Base-by-base conservation (phyloP, 768 basidiomycete species). In the Tylopilus balloui region DNA sequence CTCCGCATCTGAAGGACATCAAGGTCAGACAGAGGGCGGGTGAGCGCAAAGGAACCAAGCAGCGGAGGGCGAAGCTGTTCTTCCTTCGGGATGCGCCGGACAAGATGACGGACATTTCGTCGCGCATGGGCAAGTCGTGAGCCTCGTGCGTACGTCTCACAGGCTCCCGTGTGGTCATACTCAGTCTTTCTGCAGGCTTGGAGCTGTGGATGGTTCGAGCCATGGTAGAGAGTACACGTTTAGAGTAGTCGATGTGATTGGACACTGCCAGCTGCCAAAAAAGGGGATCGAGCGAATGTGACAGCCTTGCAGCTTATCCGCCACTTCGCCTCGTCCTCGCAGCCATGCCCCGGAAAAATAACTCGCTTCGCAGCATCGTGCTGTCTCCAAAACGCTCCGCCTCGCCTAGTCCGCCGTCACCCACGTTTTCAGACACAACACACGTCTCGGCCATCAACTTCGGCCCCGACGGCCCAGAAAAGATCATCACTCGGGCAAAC, bases 1-100 rank as follows among this genome's bases (percentile, higher is more conserved):
- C 87, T 44, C 94, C 95, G 24, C 80, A 90, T 63, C 61, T 98
- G 69, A 91, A 89, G 75, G 83, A 87, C 47, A 86, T 98, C 69
- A 83, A 84, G 69, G 72, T 97, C 51, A 71, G 93, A 51, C 78
- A 80, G 69, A 73, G 70, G 56, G 83, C 86, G 48, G 69, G 70
- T 17, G 60, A 57, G n/a, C 63, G 67, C 28, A 69, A 60, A 53
- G 78, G 77, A 6, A 77, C 75, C 51, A 77, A 77, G 52, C 71
- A 82, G 56, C 81, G 86, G 77, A 73, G 80, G 58, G 88, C 90
- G 45, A 92, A 91, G 69, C 60, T 92, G 56, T 91, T 80, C 74
- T 92, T 88, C 70, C 73, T 92, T 57, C 75, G 90, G 58, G 81
- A 90, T 66, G 78, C 86, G 25, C 86, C 90, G 41, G 84, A 86